These are phyloP conservation scores for Pseudocercospora fuligena DNA, from an alignment of 2,329 filamentous ascomycete species.

Conservation along the genomic window DNA sequence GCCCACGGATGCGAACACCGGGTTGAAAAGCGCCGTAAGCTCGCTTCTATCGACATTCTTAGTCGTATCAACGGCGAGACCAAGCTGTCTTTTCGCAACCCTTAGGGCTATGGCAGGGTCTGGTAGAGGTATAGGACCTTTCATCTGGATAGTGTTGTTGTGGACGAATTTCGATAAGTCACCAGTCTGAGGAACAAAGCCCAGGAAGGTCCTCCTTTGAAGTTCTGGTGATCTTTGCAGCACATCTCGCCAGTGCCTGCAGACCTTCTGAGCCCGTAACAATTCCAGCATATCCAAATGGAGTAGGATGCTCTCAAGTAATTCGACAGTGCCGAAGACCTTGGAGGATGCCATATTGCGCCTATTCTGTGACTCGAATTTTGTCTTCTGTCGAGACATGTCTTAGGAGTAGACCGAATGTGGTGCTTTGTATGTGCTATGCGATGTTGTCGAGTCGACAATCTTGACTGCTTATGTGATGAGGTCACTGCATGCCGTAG, in stretches of 20 bases:
- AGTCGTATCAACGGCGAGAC: too few relatives aligned
- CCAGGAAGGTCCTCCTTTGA: conserved; percentile 17
- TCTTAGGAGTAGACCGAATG: neutral
- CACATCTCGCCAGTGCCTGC: conserved; percentile 18
- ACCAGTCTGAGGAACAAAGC: conserved; percentile 16
- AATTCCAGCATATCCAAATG: conserved; percentile 23
- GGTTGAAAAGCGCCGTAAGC: conserved; percentile 20
- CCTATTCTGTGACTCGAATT: neutral
- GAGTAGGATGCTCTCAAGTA: conserved; percentile 23
- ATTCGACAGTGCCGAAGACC: conserved; percentile 16
- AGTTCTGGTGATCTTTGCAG: conserved; percentile 19
- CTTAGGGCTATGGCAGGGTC: too few relatives aligned
- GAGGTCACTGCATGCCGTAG: neutral
- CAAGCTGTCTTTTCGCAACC: too few relatives aligned
- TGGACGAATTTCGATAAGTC: conserved; percentile 16
- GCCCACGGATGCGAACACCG: conserved; percentile 19
- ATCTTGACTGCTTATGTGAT: neutral
- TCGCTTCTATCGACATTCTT: too few relatives aligned
- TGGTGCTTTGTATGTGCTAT: too few relatives aligned
- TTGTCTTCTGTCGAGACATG: neutral
- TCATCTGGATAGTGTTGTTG: neutral
- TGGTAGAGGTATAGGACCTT: neutral
- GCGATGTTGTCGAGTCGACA: too few relatives aligned
- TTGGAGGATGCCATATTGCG: neutral
- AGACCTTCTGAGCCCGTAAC: conserved; percentile 20